phyloP scores from a whole-genome alignment of 2,329 filamentous ascomycete species.

The Fusarium marasasianum region DNA sequence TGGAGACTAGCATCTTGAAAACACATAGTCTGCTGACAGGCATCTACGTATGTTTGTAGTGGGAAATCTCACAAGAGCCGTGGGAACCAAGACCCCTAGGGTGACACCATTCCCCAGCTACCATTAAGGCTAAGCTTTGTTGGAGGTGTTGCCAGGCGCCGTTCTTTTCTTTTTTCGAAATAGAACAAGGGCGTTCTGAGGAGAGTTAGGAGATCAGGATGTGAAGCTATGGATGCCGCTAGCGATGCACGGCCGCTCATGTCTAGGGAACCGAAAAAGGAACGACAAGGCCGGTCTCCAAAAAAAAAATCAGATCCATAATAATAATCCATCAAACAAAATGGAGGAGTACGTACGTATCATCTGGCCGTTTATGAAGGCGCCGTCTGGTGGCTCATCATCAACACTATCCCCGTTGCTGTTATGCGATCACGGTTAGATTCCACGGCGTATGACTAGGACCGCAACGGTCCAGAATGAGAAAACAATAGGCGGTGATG shows the following conservation, averaged over 20 bases:
- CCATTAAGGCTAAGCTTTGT: slow-evolving; percentile 37
- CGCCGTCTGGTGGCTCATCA: slow-evolving; percentile 7
- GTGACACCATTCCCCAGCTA: slow-evolving; percentile 36
- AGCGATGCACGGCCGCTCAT: slow-evolving; percentile 33
- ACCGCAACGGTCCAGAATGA: slow-evolving; percentile 9
- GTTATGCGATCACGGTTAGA: not conserved
- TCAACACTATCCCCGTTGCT: slow-evolving; percentile 5
- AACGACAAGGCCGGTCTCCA: not conserved
- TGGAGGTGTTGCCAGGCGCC: slow-evolving; percentile 30
- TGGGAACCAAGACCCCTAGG: not conserved
- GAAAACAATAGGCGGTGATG: slow-evolving; percentile 12
- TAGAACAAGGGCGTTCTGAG: slow-evolving; percentile 18
- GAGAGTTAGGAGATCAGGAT: slow-evolving; percentile 29
- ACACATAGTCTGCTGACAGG: slow-evolving; percentile 18
- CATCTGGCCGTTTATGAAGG: slow-evolving; percentile 9
- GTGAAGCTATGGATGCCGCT: slow-evolving; percentile 22
- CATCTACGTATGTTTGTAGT: not conserved
- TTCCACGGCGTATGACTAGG: not conserved
- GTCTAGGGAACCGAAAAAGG: slow-evolving; percentile 15
- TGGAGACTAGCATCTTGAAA: slow-evolving; percentile 20
- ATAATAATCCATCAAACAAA: slow-evolving; percentile 16
- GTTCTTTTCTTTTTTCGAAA: slow-evolving; percentile 31
- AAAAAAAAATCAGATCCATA: slow-evolving; percentile 16
- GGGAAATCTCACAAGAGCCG: not conserved
- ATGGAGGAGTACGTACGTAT: slow-evolving; percentile 6